Conservation (phyloP, 305 asterid genomes). For the Ajuga reptans region DNA sequence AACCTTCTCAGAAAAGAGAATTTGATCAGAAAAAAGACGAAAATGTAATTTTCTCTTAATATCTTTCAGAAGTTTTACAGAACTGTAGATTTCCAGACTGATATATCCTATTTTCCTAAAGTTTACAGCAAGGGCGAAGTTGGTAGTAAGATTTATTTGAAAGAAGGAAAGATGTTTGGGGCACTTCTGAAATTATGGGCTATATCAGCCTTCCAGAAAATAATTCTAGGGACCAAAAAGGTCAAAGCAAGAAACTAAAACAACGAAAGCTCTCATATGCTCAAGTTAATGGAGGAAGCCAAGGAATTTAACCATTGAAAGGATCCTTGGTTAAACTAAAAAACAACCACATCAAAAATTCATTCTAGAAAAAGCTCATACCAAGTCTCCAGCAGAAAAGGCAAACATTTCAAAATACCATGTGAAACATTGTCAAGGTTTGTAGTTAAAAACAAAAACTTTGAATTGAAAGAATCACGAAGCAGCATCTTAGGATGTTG, state of each 20-base stretch:
- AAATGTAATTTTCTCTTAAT: not conserved
- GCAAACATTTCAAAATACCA: not conserved
- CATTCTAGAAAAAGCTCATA: not conserved
- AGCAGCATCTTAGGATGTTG: not conserved
- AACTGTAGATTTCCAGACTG: not conserved
- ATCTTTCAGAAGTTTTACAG: not conserved
- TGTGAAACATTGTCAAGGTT: not conserved
- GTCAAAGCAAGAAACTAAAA: not conserved
- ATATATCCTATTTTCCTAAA: not conserved
- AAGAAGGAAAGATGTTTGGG: not conserved
- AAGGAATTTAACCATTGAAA: not conserved
- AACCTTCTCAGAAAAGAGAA: conserved; percentile 3
- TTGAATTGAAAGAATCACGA: not conserved
- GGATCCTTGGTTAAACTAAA: not conserved
- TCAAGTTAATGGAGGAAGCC: not conserved
- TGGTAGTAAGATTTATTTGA: not conserved
- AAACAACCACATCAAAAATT: conserved; percentile 1
- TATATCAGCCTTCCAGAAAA: not conserved
- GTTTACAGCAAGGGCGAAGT: not conserved
- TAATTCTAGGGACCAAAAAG: not conserved
- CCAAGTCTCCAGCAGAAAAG: not conserved
- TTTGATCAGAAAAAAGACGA: not conserved
- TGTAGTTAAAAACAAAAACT: not conserved
- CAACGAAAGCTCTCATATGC: not conserved
- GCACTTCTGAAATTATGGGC: conserved; percentile 3